phyloP scores from a whole-genome alignment of 2,329 filamentous ascomycete species.

The Nemania bipapillata region DNA sequence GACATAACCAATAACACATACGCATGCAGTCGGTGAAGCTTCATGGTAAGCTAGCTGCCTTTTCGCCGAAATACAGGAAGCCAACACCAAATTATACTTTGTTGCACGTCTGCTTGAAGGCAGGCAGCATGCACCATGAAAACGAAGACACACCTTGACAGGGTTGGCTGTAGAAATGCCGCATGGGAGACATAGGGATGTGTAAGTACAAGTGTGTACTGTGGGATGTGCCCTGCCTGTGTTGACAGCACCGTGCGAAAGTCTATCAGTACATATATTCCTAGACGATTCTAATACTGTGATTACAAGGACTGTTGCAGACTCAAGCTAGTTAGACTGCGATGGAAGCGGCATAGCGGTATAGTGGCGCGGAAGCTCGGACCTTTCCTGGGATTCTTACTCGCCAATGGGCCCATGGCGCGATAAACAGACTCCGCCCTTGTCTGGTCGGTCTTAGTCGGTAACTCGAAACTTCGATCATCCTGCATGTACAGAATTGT shows the following conservation, averaged over 20 bases:
- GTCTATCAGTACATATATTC: background rate
- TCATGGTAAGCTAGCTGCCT: background rate
- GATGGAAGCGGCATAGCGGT: conserved; percentile 19
- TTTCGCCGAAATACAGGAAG: background rate
- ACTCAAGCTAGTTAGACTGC: conserved; percentile 1
- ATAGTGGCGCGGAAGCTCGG: conserved; percentile 28
- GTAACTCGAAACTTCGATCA: conserved; percentile 25
- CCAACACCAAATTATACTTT: background rate
- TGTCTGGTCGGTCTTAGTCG: conserved; percentile 8
- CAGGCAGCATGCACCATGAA: conserved; percentile 8
- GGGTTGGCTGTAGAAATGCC: conserved; percentile 14
- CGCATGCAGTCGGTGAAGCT: background rate
- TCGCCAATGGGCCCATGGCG: conserved; percentile 34
- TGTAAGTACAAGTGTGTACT: no score
- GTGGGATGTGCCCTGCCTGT: background rate
- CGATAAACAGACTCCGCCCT: conserved; percentile 27
- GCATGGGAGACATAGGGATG: background rate
- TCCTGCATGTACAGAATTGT: no score
- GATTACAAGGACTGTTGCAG: no score
- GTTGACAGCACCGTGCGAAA: conserved; percentile 14
- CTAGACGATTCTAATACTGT: background rate
- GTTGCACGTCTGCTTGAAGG: background rate
- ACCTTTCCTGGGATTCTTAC: conserved; percentile 32
- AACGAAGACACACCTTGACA: conserved; percentile 1
- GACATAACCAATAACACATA: no score